A percentile compares a stretch with the other conserved stretches of the same genome.
phyloP scores from a whole-genome alignment of 441 rosid species.

The Erodium texanum region DNA sequence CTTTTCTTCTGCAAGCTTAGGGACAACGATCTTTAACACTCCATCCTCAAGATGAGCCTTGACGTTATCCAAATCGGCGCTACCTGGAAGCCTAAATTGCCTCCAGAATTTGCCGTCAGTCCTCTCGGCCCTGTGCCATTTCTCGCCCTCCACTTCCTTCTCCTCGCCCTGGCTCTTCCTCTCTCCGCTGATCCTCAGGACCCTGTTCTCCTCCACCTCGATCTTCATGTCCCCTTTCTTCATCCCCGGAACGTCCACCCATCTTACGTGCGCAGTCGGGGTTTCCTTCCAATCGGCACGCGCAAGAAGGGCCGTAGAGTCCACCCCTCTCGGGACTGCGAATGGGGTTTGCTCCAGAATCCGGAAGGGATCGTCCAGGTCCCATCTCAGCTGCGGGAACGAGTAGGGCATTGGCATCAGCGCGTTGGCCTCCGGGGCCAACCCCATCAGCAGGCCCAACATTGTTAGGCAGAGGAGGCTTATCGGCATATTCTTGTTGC shows the following conservation, averaged over 20 bases:
- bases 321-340: neutral
- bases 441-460: too few species aligned
- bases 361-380: neutral
- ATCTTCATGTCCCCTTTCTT: constrained; percentile 59
- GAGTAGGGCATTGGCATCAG: neutral
- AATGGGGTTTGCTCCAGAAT: neutral
- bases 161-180: neutral
- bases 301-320: constrained; percentile 1
- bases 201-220: constrained; percentile 53
- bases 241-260: constrained; percentile 69
- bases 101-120: constrained; percentile 71
- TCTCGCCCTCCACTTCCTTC: neutral
- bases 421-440: neutral
- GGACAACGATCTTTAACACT: constrained; percentile 41
- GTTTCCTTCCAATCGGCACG: constrained; percentile 15
- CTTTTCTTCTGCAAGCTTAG: constrained; percentile 32
- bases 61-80: constrained; percentile 51
- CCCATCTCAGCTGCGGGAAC: neutral
- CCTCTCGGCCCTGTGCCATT: constrained; percentile 24
- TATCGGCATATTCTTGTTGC: too few species aligned
- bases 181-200: constrained; percentile 15
- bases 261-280: constrained; percentile 33
- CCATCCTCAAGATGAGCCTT: constrained; percentile 64
- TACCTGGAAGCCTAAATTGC: constrained; percentile 58
- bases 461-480: too few species aligned